Percentiles rank a stretch among this genome's conserved stretches.
Evolutionary conservation across 2,329 filamentous ascomycete species (phyloP).

Genomic region (Aspergillus terreus): DNA sequence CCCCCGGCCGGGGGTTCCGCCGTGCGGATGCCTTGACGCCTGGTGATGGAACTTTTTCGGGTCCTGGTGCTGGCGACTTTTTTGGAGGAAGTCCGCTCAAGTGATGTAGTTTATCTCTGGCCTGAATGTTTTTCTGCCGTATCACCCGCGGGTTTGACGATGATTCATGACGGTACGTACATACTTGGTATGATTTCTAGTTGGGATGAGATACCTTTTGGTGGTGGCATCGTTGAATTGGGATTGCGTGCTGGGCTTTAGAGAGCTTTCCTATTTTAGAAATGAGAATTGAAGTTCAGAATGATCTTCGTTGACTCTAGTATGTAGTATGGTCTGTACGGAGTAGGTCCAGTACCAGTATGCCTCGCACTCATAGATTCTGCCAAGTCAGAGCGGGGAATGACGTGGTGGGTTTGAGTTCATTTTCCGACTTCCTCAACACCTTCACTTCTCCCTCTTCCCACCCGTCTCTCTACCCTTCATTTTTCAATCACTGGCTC

Average conservation of each 20-base stretch:
- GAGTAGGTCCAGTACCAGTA: too few species aligned
- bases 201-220: neutral
- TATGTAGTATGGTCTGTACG: neutral
- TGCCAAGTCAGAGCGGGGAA: conserved; percentile 20
- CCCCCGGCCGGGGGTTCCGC: conserved; percentile 40
- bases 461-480: neutral
- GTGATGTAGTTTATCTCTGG: conserved; percentile 15
- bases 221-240: neutral
- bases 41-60: conserved; percentile 39
- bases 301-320: neutral
- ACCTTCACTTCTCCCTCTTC: neutral
- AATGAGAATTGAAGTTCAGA: neutral
- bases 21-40: conserved; percentile 41
- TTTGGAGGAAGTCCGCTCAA: conserved; percentile 38
- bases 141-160: neutral
- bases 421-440: conserved; percentile 3
- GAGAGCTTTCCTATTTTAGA: neutral
- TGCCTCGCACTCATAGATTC: neutral
- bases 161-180: neutral
- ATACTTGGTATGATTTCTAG: neutral
- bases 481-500: neutral
- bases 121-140: neutral
- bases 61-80: conserved; percentile 35
- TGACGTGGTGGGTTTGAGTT: conserved; percentile 26
- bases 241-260: neutral